Percentiles rank a stretch among this genome's conserved stretches.
Evolutionary conservation across 2,329 filamentous ascomycete species (phyloP).

Genomic region (Colletotrichum spaethianum): DNA sequence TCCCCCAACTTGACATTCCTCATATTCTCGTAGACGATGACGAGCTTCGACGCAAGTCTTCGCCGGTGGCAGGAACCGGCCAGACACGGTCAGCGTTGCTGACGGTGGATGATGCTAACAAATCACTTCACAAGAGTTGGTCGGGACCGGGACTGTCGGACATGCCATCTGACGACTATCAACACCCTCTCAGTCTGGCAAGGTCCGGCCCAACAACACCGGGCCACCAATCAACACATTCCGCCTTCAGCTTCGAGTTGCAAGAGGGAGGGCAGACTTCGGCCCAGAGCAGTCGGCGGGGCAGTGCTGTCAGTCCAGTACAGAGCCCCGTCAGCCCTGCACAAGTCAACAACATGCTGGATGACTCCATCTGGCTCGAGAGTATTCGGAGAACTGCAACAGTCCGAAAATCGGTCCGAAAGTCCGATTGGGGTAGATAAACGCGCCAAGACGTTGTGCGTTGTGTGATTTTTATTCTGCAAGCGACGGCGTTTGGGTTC

Average conservation of each 20-base stretch:
- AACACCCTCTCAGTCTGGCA: slow-evolving; percentile 70
- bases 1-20: slow-evolving; percentile 87
- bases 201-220: slow-evolving; percentile 59
- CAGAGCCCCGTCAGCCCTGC: slow-evolving; percentile 76
- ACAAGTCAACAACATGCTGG: slow-evolving; percentile 86
- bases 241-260: slow-evolving; percentile 72
- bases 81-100: slow-evolving; percentile 52
- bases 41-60: slow-evolving; percentile 47
- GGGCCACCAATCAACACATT: slow-evolving; percentile 60
- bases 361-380: slow-evolving; percentile 93
- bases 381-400: slow-evolving; percentile 92
- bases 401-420: slow-evolving; percentile 60
- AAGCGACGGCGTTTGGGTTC: slow-evolving; percentile 36
- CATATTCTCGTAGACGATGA: slow-evolving; percentile 91
- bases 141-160: slow-evolving; percentile 57
- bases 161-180: slow-evolving; percentile 54
- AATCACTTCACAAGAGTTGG: slow-evolving; percentile 58
- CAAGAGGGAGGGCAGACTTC: slow-evolving; percentile 57
- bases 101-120: slow-evolving; percentile 52
- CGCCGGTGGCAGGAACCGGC: slow-evolving; percentile 45
- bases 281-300: slow-evolving; percentile 69
- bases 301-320: slow-evolving; percentile 79
- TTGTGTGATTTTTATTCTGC: background rate
- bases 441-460: slow-evolving; percentile 6
- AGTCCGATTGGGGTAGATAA: slow-evolving; percentile 35